Base-by-base conservation (phyloP, 768 basidiomycete species). In the Piloderma croceum region DNA sequence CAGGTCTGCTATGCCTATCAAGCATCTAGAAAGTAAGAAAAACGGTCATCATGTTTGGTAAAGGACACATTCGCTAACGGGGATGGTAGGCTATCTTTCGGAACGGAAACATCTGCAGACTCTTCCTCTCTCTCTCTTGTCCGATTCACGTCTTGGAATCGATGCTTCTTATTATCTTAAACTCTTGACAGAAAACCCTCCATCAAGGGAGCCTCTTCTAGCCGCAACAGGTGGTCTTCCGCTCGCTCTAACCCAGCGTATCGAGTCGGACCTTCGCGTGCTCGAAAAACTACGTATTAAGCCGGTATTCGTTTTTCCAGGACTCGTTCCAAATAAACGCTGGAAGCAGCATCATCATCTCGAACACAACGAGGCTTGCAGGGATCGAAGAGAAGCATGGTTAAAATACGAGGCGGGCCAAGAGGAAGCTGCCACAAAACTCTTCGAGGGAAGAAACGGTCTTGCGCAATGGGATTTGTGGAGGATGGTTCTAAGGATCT, bases 291-390 rank as follows among this genome's bases (percentile, higher is more conserved):
- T 88, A 24, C 82, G 77, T 50, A 97, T 99, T 73, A 96, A 94
- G 59, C 96, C 96, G 17, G 90, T 99, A n/a, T 94, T 99, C 54
- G 90, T 99, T 37, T 98, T 98, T 63, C 81, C 89, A 12, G 96
- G 96, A 4, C 70, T 99, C 23, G 68, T 79, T 2, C 86, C 89
- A 1, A 80, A 80, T 51, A 82, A 81, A 47, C 78, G 84, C 41
- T 74, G 73, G 67, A 86, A 85, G 61, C 73, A 71, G 9, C 71
- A 74, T 42, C 74, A 77, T 33, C 70, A 77, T 21, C 45, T 53
- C 27, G 69, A 67, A 47, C 60, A 64, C 48, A 65, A 61, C 34
- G 84, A 90, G 34, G 80, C 79, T 13, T 84, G 81, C 59, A 73
- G 79, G 36, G 88, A 87, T 59, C 66, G 87, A 46, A 69, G 79